Percentiles rank a stretch among this genome's conserved stretches.
Evolutionary conservation across 805 yeast species (phyloP).

Genomic region (Spathaspora arborariae): DNA sequence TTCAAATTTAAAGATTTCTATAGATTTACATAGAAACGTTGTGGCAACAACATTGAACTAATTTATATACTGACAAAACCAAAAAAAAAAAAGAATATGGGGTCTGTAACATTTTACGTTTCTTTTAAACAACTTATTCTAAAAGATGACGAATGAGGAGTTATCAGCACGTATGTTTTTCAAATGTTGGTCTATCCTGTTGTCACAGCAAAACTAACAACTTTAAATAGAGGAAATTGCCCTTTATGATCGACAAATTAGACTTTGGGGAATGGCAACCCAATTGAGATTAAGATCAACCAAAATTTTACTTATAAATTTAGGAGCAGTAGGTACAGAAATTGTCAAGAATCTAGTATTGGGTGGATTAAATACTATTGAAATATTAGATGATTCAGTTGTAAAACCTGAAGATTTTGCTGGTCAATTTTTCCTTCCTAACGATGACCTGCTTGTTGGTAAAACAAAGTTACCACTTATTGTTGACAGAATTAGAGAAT

Average conservation of each 20-base stretch:
- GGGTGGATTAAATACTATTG: conserved; percentile 81
- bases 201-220: background rate
- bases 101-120: background rate
- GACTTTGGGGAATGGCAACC: conserved; percentile 95
- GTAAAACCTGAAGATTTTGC: conserved; percentile 63
- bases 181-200: background rate
- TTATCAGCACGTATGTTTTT: conserved; percentile 9
- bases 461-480: conserved; percentile 52
- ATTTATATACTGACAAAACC: background rate
- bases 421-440: conserved; percentile 68
- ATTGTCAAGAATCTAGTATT: conserved; percentile 78
- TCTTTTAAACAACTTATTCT: no score
- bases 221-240: conserved; percentile 68
- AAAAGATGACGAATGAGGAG: background rate
- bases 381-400: conserved; percentile 56
- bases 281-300: conserved; percentile 75
- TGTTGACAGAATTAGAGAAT: conserved; percentile 53
- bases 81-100: background rate
- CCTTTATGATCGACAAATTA: conserved; percentile 87
- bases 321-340: conserved; percentile 80
- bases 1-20: conserved; percentile 6
- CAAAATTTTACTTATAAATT: conserved; percentile 61
- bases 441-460: conserved; percentile 53
- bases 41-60: background rate
- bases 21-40: conserved; percentile 8